Conservation (phyloP, 257 asterid species). For the Cordia subcordata region DNA sequence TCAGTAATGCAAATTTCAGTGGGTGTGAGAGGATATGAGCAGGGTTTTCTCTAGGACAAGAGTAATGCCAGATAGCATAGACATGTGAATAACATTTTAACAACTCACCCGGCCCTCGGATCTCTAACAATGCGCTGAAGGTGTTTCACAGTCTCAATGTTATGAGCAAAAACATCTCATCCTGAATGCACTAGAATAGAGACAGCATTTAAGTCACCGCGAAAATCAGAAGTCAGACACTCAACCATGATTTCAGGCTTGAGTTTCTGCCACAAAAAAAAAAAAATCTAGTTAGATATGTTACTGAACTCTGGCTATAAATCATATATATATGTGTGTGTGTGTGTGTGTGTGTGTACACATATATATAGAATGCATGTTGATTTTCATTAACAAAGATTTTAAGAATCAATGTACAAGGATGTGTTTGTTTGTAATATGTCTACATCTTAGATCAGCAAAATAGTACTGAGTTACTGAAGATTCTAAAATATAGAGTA, state of each 20-base stretch:
- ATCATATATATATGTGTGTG: no score
- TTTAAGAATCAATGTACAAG: no score
- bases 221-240: slow-evolving; percentile 95
- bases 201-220: slow-evolving; percentile 83
- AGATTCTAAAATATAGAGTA: no score
- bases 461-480: background rate
- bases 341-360: no score
- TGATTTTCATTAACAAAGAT: no score
- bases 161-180: slow-evolving; percentile 95
- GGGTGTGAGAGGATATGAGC: no score
- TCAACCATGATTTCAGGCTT: slow-evolving; percentile 92
- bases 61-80: background rate
- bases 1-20: no score
- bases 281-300: slow-evolving; percentile 15
- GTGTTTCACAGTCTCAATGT: slow-evolving; percentile 79
- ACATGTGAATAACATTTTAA: slow-evolving; percentile 6
- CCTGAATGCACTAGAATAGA: slow-evolving; percentile 81
- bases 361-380: background rate
- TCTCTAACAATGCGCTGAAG: slow-evolving; percentile 93
- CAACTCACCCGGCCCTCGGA: slow-evolving; percentile 93
- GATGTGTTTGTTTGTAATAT: no score
- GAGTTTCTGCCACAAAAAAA: slow-evolving; percentile 49
- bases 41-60: no score
- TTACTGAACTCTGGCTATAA: background rate
- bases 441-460: background rate